Conservation (phyloP, 208 protist genomes). For the Leishmania arabica region DNA sequence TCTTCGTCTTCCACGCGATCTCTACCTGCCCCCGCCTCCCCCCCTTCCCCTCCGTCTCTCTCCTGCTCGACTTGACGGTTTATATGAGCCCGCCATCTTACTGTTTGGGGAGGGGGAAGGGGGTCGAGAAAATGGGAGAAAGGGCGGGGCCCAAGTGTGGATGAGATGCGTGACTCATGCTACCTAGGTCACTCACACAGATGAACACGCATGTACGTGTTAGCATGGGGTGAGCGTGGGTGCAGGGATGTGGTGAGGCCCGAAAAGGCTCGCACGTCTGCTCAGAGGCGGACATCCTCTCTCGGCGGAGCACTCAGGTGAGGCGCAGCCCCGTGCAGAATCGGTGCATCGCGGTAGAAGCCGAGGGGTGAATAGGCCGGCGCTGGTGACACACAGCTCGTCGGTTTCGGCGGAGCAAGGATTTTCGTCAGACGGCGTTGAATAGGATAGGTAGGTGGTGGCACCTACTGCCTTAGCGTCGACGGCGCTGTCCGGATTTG, state of each 20-base stretch:
- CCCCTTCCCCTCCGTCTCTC: not conserved
- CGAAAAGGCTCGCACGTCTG: not conserved
- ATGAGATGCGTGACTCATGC: not conserved
- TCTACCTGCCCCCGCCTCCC: not conserved
- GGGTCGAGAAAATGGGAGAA: not conserved
- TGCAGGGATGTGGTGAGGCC: not conserved
- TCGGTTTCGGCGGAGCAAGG: not conserved
- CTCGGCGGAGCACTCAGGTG: not conserved
- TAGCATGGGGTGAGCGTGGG: not conserved
- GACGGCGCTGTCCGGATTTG: not conserved
- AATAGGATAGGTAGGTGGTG: not conserved
- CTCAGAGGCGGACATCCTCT: not conserved
- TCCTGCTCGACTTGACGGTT: not conserved
- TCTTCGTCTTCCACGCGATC: not conserved
- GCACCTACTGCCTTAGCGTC: not conserved
- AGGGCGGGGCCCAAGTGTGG: too few species aligned
- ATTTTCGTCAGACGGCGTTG: not conserved
- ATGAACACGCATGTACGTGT: not conserved
- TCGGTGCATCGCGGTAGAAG: not conserved
- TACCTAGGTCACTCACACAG: not conserved
- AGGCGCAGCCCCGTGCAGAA: not conserved
- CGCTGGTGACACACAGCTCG: not conserved
- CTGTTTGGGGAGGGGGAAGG: not conserved
- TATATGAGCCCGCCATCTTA: not conserved
- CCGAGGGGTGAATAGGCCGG: slow-evolving; percentile 1